Conservation (phyloP, 2,329 filamentous ascomycete genomes). For the Coleophoma eucalyptorum region DNA sequence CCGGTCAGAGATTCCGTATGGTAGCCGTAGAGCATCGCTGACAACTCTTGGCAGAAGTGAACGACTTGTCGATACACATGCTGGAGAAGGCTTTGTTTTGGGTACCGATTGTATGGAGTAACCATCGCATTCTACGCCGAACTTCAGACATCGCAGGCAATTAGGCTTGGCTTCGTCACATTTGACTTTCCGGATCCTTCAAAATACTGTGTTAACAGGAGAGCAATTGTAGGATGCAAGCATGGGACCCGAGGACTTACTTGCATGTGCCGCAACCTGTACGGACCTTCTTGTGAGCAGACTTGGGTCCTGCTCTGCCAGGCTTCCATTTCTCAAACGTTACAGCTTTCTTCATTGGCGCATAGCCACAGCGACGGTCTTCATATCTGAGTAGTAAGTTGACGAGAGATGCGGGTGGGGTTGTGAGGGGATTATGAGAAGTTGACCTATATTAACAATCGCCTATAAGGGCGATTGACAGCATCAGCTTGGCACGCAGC, state of each 20-base stretch:
- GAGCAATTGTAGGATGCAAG: neutral
- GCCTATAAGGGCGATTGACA: too few relatives aligned
- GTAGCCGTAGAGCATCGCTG: neutral
- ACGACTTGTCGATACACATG: neutral
- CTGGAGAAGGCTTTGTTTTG: neutral
- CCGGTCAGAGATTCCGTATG: neutral
- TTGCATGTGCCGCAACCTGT: neutral
- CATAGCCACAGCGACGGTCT: too few relatives aligned
- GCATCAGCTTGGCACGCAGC: too few relatives aligned
- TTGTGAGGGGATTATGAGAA: too few relatives aligned
- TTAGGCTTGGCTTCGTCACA: constrained; percentile 58
- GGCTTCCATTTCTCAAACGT: too few relatives aligned
- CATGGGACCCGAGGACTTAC: neutral
- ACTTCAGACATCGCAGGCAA: constrained; percentile 54
- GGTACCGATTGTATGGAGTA: constrained; percentile 30
- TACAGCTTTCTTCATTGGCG: too few relatives aligned
- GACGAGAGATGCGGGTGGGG: too few relatives aligned
- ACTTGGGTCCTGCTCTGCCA: neutral
- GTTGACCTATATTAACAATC: too few relatives aligned
- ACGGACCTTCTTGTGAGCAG: neutral
- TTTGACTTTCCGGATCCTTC: constrained; percentile 48
- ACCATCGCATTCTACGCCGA: constrained; percentile 53
- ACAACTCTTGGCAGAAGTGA: neutral
- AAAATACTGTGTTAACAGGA: too few relatives aligned
- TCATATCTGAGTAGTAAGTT: too few relatives aligned